Evolutionary conservation across 495 filamentous ascomycete species (phyloP), one percentile per base, ranked within the genome.

Genomic region (Penicillium cinerascens): DNA sequence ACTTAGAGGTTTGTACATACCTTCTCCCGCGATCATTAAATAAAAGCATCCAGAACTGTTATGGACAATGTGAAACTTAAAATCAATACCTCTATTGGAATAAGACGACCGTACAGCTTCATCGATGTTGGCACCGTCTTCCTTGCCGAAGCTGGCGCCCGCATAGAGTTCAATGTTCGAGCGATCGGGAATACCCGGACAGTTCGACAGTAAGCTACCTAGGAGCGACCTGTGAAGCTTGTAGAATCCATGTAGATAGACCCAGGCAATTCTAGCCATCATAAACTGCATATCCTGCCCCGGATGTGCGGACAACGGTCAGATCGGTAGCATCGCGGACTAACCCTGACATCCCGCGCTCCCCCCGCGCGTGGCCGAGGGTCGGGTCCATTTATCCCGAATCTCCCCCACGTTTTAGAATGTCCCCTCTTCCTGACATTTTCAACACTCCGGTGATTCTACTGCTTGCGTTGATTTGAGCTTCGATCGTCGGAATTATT

Each of bases 341-440:
- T 15, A 23, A 43, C 41, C 41, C 41, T 20, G 41, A 43, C 21
- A 43, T 43, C 41, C 41, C 41, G 41, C 41, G 21, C 20, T 10
- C 13, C 18, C 41, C 41, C 41, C 41, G 22, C 22, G 41, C 7
- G 13, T 17, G 15, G 16, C 38, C 38, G 9, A 26, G 15, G 41
- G 41, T 43, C 41, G 41, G 41, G 6, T 20, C 5, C 13, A 22
- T 23, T 25, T 43, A 43, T 43, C 47, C 47, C 47, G 47, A 42
- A 23, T 17, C 29, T 41, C 47, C 47, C 47, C 47, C 47, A 50
- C 47, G 39, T 21, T 40, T 26, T 11, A 39, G 0, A 25, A 29
- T 13, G 13, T 23, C 38, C 47, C 39, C 38, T 42, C 39, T 41
- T 39, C 1, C 17, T 50, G 47, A 18, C 17, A 42, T n/a, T 42